A percentile compares a stretch with the other conserved stretches of the same genome.
Evolutionary conservation across 305 asterid species (phyloP).

Genomic region (Nicotiana rustica): DNA sequence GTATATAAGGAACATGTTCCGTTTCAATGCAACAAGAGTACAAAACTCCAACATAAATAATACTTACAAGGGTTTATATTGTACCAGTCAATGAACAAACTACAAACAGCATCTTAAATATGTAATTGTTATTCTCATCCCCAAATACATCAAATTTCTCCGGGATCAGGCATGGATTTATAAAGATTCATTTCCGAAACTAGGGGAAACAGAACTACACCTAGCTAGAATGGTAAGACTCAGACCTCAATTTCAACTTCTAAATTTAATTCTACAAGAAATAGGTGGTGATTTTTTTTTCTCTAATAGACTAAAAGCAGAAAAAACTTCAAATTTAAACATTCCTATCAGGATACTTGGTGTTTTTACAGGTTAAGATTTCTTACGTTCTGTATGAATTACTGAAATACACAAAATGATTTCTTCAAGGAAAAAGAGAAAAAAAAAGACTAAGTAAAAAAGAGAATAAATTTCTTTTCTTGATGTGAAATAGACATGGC

Average conservation of each 20-base stretch:
- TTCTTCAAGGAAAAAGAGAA: not conserved
- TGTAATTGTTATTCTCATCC: not conserved
- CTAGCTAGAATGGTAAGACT: not conserved
- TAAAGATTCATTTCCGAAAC: not conserved
- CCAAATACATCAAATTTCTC: not conserved
- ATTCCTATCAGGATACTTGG: not conserved
- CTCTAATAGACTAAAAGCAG: not conserved
- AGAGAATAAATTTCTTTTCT: slow-evolving; percentile 15
- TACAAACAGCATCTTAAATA: slow-evolving; percentile 13
- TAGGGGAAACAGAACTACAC: not conserved
- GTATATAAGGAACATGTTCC: not conserved
- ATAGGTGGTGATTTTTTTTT: not conserved
- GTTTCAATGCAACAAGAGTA: slow-evolving; percentile 24
- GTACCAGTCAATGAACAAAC: not conserved
- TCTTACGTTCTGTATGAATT: slow-evolving; percentile 11
- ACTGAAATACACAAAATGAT: slow-evolving; percentile 25
- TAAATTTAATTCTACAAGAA: slow-evolving; percentile 2
- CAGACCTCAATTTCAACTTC: slow-evolving; percentile 5
- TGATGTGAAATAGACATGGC: not conserved
- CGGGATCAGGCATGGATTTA: not conserved
- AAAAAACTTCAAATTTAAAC: slow-evolving; percentile 10
- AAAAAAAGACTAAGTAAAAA: not conserved
- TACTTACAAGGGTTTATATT: not conserved
- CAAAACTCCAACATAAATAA: not conserved
- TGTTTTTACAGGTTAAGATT: slow-evolving; percentile 16